Evolutionary conservation across 1,139 yeast species (phyloP).

Genomic region (Yamadazyma membranifaciens): DNA sequence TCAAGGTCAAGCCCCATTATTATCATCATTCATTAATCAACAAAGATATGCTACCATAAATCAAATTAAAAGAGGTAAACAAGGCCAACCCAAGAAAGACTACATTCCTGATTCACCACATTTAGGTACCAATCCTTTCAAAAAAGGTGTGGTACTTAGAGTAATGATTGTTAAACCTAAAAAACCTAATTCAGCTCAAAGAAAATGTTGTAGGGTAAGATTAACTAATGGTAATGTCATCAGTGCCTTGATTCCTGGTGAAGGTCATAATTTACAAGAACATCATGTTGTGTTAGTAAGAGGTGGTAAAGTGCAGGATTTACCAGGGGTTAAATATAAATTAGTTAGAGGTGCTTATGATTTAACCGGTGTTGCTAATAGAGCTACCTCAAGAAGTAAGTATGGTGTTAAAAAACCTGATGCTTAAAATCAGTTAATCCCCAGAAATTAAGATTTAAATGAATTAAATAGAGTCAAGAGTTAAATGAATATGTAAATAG

Average conservation of each 20-base stretch:
- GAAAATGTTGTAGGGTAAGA: slow-evolving; percentile 95
- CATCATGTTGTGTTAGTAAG: slow-evolving; percentile 94
- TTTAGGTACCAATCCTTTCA: slow-evolving; percentile 75
- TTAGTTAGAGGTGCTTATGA: slow-evolving; percentile 92
- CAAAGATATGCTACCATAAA: slow-evolving; percentile 66
- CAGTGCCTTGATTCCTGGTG: slow-evolving; percentile 96
- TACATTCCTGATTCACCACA: slow-evolving; percentile 68
- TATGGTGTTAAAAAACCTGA: slow-evolving; percentile 91
- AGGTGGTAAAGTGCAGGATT: slow-evolving; percentile 97
- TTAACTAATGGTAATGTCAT: slow-evolving; percentile 86
- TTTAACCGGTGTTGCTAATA: slow-evolving; percentile 91
- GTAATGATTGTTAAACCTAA: slow-evolving; percentile 95
- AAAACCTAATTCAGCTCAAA: slow-evolving; percentile 96
- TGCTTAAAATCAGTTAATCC: too few relatives aligned
- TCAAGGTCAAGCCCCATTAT: not conserved
- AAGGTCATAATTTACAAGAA: slow-evolving; percentile 97
- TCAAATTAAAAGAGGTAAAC: slow-evolving; percentile 67
- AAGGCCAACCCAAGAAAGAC: slow-evolving; percentile 51
- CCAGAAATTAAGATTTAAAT: too few relatives aligned
- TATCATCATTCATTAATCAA: slow-evolving; percentile 5
- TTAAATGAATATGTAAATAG: too few relatives aligned
- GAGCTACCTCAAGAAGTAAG: slow-evolving; percentile 85
- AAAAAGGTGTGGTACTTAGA: slow-evolving; percentile 91
- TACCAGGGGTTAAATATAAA: slow-evolving; percentile 97
- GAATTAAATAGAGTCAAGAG: not conserved